Conservation (phyloP, 2,329 filamentous ascomycete species). For the Colletotrichum sp. region DNA sequence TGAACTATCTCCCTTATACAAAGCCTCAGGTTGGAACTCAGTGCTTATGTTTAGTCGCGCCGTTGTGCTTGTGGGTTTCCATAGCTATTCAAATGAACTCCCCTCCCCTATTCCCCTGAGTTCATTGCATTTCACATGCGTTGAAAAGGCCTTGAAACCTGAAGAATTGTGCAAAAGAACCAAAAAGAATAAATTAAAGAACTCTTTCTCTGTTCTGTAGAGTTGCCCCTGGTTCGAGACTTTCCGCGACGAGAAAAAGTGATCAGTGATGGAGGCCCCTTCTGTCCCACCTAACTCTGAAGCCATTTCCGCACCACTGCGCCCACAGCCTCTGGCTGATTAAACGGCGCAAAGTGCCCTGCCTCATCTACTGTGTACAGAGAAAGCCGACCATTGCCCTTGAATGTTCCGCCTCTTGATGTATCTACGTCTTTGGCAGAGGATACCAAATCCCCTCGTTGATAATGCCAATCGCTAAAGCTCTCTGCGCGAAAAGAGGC, state of each 20-base stretch:
- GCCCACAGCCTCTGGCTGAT: not conserved
- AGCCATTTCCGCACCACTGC: not conserved
- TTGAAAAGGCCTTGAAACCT: too few species aligned
- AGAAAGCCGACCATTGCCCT: not conserved
- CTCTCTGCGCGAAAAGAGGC: not conserved
- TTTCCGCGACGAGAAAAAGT: too few species aligned
- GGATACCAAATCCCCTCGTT: accelerated
- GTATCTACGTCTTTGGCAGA: accelerated
- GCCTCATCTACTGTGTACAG: not conserved
- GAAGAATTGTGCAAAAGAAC: too few species aligned
- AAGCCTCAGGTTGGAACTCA: not conserved
- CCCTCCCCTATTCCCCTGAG: not conserved
- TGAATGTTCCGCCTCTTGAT: not conserved
- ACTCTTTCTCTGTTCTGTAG: too few species aligned
- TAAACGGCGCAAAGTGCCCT: not conserved
- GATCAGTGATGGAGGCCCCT: too few species aligned
- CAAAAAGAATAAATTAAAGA: too few species aligned
- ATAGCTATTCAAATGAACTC: not conserved
- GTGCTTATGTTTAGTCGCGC: too few species aligned
- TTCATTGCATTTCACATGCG: too few species aligned
- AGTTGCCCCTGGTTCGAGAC: too few species aligned
- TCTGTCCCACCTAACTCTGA: too few species aligned
- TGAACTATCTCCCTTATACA: accelerated
- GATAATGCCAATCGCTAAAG: not conserved
- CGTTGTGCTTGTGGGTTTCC: too few species aligned